Evolutionary conservation across 2,329 filamentous ascomycete species (phyloP).

Genomic region (Claviceps maximensis): DNA sequence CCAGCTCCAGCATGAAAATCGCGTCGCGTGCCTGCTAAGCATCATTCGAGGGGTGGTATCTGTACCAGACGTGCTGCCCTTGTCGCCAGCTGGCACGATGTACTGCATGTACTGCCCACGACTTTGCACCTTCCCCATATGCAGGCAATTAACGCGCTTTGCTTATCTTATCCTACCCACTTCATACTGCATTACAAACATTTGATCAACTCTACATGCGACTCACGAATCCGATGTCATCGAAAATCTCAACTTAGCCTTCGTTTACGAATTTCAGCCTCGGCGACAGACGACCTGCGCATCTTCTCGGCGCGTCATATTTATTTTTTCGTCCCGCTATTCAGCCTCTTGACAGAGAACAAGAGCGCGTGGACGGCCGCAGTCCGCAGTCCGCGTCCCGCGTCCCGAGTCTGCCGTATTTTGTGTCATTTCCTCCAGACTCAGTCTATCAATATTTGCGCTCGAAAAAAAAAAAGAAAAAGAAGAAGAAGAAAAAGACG

Average conservation of each 20-base stretch:
- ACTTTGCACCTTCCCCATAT: background rate
- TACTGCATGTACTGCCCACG: background rate
- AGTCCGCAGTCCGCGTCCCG: background rate
- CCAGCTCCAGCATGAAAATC: background rate
- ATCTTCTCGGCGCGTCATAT: background rate
- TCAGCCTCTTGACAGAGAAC: background rate
- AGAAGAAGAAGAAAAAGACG: background rate
- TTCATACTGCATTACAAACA: background rate
- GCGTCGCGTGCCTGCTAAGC: background rate
- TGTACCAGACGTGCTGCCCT: background rate
- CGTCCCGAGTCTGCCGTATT: background rate
- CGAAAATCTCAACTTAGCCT: background rate
- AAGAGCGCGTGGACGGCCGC: background rate
- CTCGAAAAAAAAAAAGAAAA: background rate
- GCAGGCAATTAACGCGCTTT: conserved; percentile 9
- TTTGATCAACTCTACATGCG: background rate
- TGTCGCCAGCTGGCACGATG: background rate
- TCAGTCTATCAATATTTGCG: background rate
- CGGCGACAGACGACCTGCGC: background rate
- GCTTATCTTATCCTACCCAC: background rate
- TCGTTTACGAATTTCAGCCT: background rate
- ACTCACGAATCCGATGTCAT: background rate
- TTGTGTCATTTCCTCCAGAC: background rate
- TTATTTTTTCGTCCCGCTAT: background rate
- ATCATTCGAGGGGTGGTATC: background rate